Conservation (phyloP, 2,329 filamentous ascomycete genomes). For the Nemania sp. region DNA sequence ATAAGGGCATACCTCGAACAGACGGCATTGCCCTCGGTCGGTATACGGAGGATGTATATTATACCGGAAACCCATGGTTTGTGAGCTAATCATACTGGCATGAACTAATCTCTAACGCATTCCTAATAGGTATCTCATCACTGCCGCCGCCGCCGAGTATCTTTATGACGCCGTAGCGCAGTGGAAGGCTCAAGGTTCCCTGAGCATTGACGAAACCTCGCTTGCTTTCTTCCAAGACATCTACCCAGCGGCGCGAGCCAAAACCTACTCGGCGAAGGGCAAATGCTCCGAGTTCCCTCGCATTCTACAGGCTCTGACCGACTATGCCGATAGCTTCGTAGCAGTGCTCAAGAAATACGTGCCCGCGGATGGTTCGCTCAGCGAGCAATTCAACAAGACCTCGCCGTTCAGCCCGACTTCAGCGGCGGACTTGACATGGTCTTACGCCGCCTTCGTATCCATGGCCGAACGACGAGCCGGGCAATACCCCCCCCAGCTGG, state of each 20-base stretch:
- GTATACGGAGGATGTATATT: conserved; percentile 58
- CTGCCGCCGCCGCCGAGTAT: conserved; percentile 60
- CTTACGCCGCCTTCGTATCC: conserved; percentile 65
- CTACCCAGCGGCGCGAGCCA: conserved; percentile 50
- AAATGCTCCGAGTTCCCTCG: conserved; percentile 42
- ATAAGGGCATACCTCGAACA: conserved; percentile 51
- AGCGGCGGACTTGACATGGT: conserved; percentile 67
- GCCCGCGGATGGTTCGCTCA: conserved; percentile 50
- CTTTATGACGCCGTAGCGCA: conserved; percentile 62
- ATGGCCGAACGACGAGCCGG: conserved; percentile 47
- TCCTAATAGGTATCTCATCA: conserved; percentile 50
- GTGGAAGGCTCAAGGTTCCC: conserved; percentile 52
- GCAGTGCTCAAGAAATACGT: conserved; percentile 53
- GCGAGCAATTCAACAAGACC: conserved; percentile 54
- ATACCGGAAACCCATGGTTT: conserved; percentile 60
- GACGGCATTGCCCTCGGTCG: conserved; percentile 51
- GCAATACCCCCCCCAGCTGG: conserved; percentile 40
- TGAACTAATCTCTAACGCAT: conserved; percentile 3
- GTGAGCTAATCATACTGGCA: background rate
- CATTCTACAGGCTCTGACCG: conserved; percentile 52
- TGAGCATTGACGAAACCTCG: conserved; percentile 56
- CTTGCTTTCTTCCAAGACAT: conserved; percentile 61
- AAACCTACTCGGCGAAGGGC: conserved; percentile 51
- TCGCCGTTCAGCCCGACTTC: conserved; percentile 46
- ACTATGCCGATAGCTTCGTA: conserved; percentile 61